phyloP scores from a whole-genome alignment of 169 alveolate genomes.

The Plasmodium berghei region DNA sequence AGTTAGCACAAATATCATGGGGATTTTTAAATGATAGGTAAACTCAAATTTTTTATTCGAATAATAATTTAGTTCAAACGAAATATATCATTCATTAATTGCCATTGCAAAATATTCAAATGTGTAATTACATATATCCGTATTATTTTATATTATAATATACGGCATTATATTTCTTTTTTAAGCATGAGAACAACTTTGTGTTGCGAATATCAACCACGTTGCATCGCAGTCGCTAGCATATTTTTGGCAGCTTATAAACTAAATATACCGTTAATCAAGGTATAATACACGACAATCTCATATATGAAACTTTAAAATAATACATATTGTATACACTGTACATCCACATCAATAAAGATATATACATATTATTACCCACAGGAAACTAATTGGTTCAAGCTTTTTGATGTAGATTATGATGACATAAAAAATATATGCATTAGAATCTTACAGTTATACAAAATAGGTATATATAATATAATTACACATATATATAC shows the following conservation, averaged over 20 bases:
- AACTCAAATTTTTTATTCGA: not conserved
- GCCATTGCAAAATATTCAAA: too few relatives aligned
- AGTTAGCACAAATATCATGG: constrained; percentile 93
- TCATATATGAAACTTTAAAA: not conserved
- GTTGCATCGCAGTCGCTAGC: constrained; percentile 84
- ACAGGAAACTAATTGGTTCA: constrained; percentile 81
- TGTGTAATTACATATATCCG: too few relatives aligned
- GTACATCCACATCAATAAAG: not conserved
- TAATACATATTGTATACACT: constrained; percentile 15
- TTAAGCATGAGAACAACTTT: constrained; percentile 85
- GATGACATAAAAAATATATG: constrained; percentile 82
- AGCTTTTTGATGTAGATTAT: constrained; percentile 83
- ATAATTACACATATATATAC: not conserved
- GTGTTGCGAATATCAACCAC: constrained; percentile 85
- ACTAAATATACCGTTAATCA: constrained; percentile 79
- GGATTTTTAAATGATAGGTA: constrained; percentile 92
- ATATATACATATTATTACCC: not conserved
- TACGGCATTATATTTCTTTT: not conserved
- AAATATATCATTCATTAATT: too few relatives aligned
- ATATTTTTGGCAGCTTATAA: constrained; percentile 83
- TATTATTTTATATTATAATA: too few relatives aligned
- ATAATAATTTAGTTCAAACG: too few relatives aligned
- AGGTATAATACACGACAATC: constrained; percentile 31
- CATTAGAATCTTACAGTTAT: constrained; percentile 79
- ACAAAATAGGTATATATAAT: constrained; percentile 61